Conservation (phyloP, 495 filamentous ascomycete species). For the Neurospora tetrasperma region DNA sequence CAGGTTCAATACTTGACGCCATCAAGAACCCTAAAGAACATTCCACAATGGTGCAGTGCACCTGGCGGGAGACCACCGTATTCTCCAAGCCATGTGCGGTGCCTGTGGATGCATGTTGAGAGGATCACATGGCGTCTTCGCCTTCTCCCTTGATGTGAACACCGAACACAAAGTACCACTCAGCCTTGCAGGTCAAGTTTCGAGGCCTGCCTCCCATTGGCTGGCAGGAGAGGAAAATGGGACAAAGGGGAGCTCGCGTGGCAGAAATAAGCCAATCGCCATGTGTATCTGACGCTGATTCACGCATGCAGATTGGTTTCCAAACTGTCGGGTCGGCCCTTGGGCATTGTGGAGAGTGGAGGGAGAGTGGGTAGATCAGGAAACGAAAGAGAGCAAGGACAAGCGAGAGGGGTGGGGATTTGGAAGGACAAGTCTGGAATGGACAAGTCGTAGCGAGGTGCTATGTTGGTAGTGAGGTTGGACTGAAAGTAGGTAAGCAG, state of each 20-base stretch:
- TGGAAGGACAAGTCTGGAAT: neutral
- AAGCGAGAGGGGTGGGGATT: neutral
- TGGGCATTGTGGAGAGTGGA: neutral
- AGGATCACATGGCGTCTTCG: neutral
- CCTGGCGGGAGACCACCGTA: neutral
- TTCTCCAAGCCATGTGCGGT: neutral
- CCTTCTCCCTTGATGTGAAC: neutral
- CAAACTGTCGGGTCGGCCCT: conserved; percentile 3
- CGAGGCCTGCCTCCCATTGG: neutral
- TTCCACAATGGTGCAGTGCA: neutral
- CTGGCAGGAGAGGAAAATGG: neutral
- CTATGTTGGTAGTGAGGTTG: neutral
- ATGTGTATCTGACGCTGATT: neutral
- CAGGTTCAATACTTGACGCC: neutral
- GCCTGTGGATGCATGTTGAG: neutral
- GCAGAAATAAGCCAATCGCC: neutral
- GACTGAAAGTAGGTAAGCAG: neutral
- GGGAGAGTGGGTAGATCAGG: neutral
- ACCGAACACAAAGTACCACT: neutral
- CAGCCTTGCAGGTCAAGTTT: neutral
- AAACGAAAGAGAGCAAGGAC: neutral
- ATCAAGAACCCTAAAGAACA: neutral
- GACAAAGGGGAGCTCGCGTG: neutral
- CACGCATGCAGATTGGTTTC: conserved; percentile 4
- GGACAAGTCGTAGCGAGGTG: neutral